Conservation (phyloP, 257 asterid genomes). For the Fraxinus anomala region DNA sequence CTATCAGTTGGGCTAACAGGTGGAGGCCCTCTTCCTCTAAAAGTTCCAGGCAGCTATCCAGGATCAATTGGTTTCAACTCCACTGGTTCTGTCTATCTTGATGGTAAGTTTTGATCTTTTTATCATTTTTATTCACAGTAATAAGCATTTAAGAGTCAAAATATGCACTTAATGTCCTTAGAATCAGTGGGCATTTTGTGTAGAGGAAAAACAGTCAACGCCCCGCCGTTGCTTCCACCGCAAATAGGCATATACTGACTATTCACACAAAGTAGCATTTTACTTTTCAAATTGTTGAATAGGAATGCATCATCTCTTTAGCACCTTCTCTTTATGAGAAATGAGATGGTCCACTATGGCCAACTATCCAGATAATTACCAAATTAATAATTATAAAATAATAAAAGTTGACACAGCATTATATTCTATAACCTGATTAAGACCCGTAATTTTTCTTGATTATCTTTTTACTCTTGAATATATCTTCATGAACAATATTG, state of each 20-base stretch:
- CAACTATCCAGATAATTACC: background rate
- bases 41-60: slow-evolving; percentile 66
- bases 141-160: slow-evolving; percentile 24
- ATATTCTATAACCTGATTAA: background rate
- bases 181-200: slow-evolving; percentile 9
- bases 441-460: background rate
- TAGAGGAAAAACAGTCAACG: slow-evolving; percentile 13
- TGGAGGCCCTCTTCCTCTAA: slow-evolving; percentile 50
- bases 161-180: slow-evolving; percentile 3
- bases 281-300: slow-evolving; percentile 18
- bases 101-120: slow-evolving; percentile 48
- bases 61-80: slow-evolving; percentile 84
- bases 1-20: slow-evolving; percentile 61
- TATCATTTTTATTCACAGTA: slow-evolving; percentile 1
- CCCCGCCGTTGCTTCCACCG: slow-evolving; percentile 13
- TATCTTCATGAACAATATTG: too few relatives aligned
- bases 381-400: background rate
- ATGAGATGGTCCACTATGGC: slow-evolving; percentile 6
- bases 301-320: background rate
- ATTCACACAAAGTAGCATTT: slow-evolving; percentile 5
- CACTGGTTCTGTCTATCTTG: slow-evolving; percentile 71
- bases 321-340: background rate
- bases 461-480: background rate
- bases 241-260: background rate
- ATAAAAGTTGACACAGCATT: background rate